Conservation (phyloP, 371 early-diverging fungal genomes). For the Mortierella sp. region DNA sequence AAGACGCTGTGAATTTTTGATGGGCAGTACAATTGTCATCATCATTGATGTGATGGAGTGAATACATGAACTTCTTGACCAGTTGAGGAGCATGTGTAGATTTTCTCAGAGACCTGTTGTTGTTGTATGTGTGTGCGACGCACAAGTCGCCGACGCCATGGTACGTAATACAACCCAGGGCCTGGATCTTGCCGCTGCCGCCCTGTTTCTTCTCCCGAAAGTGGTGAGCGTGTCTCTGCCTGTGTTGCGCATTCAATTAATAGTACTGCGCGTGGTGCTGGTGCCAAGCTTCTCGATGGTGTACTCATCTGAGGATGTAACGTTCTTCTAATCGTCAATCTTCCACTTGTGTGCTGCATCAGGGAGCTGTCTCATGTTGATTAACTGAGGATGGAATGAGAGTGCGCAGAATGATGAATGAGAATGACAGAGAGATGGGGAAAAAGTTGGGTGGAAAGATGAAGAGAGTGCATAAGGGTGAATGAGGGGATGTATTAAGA, state of each 20-base stretch:
- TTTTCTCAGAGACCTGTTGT: too few relatives aligned
- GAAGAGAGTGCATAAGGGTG: not conserved
- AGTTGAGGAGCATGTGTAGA: too few relatives aligned
- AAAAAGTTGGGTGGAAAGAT: not conserved
- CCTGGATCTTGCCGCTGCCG: slow-evolving; percentile 3
- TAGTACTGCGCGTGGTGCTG: not conserved
- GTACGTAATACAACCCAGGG: not conserved
- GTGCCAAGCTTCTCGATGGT: slow-evolving; percentile 6
- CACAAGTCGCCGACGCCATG: too few relatives aligned
- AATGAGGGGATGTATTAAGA: slow-evolving; percentile 2
- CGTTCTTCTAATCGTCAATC: slow-evolving; percentile 7
- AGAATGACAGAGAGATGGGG: not conserved
- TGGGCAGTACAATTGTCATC: too few relatives aligned
- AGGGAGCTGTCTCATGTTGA: slow-evolving; percentile 2
- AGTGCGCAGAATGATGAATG: not conserved
- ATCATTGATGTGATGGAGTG: too few relatives aligned
- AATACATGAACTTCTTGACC: too few relatives aligned
- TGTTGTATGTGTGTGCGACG: too few relatives aligned
- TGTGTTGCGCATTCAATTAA: slow-evolving; percentile 1
- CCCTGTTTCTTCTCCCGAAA: not conserved
- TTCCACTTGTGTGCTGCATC: slow-evolving; percentile 4
- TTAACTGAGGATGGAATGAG: not conserved
- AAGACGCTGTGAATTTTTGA: too few relatives aligned
- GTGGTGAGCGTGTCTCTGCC: not conserved
- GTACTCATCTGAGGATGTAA: slow-evolving; percentile 8